phyloP scores from a whole-genome alignment of 768 basidiomycete genomes.

The Pleurotus tuber-regium region DNA sequence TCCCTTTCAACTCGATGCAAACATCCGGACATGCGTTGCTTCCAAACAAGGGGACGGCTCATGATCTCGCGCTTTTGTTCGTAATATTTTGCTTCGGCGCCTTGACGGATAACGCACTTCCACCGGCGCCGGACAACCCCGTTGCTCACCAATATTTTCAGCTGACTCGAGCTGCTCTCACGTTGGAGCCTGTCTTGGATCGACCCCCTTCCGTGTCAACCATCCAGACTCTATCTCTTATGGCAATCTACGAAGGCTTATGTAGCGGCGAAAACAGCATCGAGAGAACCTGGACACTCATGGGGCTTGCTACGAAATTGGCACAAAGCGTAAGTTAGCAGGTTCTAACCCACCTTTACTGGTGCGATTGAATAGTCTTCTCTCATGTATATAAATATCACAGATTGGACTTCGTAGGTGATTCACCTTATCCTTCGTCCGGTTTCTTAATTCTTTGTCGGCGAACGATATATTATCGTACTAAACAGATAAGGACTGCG shows the following conservation, averaged over 20 bases:
- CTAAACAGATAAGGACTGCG: slow-evolving; percentile 67
- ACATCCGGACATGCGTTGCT: slow-evolving; percentile 16
- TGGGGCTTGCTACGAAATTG: slow-evolving; percentile 63
- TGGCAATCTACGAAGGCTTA: slow-evolving; percentile 72
- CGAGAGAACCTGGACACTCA: slow-evolving; percentile 64
- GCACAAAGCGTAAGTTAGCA: slow-evolving; percentile 60
- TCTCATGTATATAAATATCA: slow-evolving; percentile 11
- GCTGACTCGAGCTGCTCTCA: slow-evolving; percentile 62
- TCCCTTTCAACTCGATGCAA: slow-evolving; percentile 5
- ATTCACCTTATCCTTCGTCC: background rate
- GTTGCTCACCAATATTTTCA: slow-evolving; percentile 55
- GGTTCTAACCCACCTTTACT: background rate
- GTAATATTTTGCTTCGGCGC: slow-evolving; percentile 64
- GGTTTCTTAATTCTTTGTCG: too few relatives aligned
- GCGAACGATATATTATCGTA: too few relatives aligned
- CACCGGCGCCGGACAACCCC: slow-evolving; percentile 49
- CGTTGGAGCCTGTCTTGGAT: slow-evolving; percentile 66
- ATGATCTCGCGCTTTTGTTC: slow-evolving; percentile 63
- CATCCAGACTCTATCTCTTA: slow-evolving; percentile 61
- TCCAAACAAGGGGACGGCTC: slow-evolving; percentile 33
- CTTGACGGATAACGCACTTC: slow-evolving; percentile 51
- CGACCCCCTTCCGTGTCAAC: slow-evolving; percentile 70
- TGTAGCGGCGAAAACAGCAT: slow-evolving; percentile 68
- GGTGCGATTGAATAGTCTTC: slow-evolving; percentile 3
- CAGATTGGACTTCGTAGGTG: slow-evolving; percentile 69